A percentile compares a stretch with the other conserved stretches of the same genome.
These are phyloP conservation scores for Coemansia sp. DNA, from an alignment of 192 early-diverging fungal genomes.

Conservation along the genomic window DNA sequence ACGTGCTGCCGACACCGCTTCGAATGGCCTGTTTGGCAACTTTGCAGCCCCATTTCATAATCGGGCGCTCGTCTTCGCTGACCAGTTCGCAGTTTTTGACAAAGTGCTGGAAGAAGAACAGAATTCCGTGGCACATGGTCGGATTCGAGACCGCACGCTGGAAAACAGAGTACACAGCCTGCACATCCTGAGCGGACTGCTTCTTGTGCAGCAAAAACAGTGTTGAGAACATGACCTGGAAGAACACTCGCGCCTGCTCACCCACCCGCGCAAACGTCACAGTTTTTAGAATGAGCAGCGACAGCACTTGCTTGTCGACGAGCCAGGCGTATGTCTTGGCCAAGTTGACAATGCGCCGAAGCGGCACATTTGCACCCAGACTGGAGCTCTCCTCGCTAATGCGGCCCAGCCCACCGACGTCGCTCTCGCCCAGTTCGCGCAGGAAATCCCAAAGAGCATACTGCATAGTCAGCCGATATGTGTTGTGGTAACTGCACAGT, in stretches of 20 bases:
- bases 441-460: constrained; percentile 95
- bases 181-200: constrained; percentile 54
- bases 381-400: constrained; percentile 28
- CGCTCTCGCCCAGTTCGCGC: constrained; percentile 78
- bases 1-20: not conserved
- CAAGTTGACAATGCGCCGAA: constrained; percentile 76
- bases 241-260: constrained; percentile 61
- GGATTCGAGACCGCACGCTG: constrained; percentile 58
- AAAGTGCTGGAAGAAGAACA: constrained; percentile 82
- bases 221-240: constrained; percentile 72
- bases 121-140: constrained; percentile 77
- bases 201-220: constrained; percentile 63
- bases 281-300: constrained; percentile 69
- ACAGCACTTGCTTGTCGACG: constrained; percentile 65
- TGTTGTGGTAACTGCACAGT: constrained; percentile 74
- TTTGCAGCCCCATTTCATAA: constrained; percentile 66
- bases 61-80: constrained; percentile 63
- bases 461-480: constrained; percentile 89
- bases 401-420: constrained; percentile 69
- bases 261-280: constrained; percentile 73
- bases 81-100: constrained; percentile 64
- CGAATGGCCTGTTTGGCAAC: constrained; percentile 65
- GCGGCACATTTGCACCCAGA: constrained; percentile 56
- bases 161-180: constrained; percentile 60
- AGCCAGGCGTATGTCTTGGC: constrained; percentile 87